Evolutionary conservation across 768 basidiomycete genomes (phyloP).

Genomic region (Leccinellum albellum): DNA sequence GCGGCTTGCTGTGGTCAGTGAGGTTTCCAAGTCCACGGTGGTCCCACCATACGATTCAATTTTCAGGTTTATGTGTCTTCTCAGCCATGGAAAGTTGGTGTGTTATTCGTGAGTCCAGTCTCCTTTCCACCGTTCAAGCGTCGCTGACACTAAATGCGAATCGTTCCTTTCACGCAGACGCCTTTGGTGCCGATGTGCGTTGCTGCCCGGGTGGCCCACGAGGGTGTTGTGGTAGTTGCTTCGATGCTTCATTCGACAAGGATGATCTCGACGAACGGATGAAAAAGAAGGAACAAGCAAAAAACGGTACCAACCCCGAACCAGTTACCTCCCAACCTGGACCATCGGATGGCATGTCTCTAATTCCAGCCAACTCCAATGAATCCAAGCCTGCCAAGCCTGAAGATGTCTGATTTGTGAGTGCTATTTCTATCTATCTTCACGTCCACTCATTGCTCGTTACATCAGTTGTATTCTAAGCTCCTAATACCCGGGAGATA

Average conservation of each 20-base stretch:
- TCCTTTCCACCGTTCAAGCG: background rate
- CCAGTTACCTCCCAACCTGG: slow-evolving; percentile 22
- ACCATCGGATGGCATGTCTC: slow-evolving; percentile 19
- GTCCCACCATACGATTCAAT: background rate
- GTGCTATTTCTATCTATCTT: background rate
- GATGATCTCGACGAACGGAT: slow-evolving; percentile 30
- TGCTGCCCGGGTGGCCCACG: slow-evolving; percentile 24
- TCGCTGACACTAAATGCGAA: background rate
- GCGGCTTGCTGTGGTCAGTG: slow-evolving; percentile 24
- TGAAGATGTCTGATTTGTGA: background rate
- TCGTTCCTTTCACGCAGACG: slow-evolving; percentile 6
- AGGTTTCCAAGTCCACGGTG: background rate
- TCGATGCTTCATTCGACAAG: slow-evolving; percentile 25
- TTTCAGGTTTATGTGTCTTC: slow-evolving; percentile 13
- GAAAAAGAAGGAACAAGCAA: slow-evolving; percentile 20
- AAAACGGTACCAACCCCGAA: slow-evolving; percentile 4
- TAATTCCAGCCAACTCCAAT: slow-evolving; percentile 2
- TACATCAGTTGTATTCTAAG: background rate
- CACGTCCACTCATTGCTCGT: background rate
- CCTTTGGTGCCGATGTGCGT: slow-evolving; percentile 18
- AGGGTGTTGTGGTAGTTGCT: slow-evolving; percentile 29
- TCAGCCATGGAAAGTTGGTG: slow-evolving; percentile 23
- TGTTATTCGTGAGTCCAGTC: slow-evolving; percentile 20
- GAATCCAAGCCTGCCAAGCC: background rate
- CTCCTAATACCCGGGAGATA: background rate